Percentiles rank a stretch among this genome's conserved stretches.
Evolutionary conservation across 306 rosid species (phyloP).

Genomic region (Casuarina glauca): DNA sequence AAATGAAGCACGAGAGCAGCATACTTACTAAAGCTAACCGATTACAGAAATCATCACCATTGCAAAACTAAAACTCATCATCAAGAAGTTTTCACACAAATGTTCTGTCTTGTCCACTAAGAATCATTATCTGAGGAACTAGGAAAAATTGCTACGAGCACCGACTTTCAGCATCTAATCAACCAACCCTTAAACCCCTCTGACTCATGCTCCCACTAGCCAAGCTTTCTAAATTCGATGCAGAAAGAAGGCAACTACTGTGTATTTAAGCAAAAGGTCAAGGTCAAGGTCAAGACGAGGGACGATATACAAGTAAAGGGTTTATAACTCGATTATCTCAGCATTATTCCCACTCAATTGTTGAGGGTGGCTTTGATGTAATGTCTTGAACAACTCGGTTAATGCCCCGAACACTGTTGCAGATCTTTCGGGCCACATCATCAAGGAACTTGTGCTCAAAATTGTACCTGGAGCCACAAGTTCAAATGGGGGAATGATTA

Average conservation of each 20-base stretch:
- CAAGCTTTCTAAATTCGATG: conserved; percentile 9
- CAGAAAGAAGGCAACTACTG: conserved; percentile 13
- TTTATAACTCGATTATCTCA: neutral
- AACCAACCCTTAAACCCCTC: conserved; percentile 8
- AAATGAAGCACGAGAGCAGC: neutral
- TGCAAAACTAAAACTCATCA: neutral
- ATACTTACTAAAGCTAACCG: neutral
- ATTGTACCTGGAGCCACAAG: conserved; percentile 60
- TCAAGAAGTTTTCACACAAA: neutral
- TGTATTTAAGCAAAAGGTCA: conserved; percentile 7
- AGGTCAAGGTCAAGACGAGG: neutral
- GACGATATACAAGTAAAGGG: conserved; percentile 27
- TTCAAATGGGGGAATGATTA: conserved; percentile 10
- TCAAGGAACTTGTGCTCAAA: conserved; percentile 83
- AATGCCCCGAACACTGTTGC: conserved; percentile 85
- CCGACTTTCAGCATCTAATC: conserved; percentile 23
- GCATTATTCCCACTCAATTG: conserved; percentile 90
- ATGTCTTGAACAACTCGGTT: conserved; percentile 88
- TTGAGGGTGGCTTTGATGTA: conserved; percentile 97
- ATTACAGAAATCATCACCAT: neutral
- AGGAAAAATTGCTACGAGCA: conserved; percentile 11
- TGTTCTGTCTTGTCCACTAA: conserved; percentile 21
- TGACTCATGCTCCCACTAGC: conserved; percentile 9
- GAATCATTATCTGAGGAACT: conserved; percentile 18
- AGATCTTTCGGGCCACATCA: conserved; percentile 79